Conservation (phyloP, 2,329 filamentous ascomycete genomes). For the Clonostachys rhizophaga region DNA sequence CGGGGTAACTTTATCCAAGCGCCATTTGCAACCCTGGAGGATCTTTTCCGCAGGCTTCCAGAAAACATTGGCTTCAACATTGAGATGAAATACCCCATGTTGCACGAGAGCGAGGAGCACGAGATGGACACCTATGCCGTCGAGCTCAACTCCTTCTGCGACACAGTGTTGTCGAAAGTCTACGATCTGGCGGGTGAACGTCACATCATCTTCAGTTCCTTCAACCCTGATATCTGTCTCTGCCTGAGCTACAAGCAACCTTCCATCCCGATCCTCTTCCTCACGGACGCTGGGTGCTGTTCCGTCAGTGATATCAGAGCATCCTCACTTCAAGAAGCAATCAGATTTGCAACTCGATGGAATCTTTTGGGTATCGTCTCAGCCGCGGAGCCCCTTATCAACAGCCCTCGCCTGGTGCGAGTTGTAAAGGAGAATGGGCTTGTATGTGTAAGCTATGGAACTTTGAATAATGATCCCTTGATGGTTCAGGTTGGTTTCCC, state of each 20-base stretch:
- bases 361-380: constrained; percentile 89
- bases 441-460: constrained; percentile 94
- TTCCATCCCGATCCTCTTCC: constrained; percentile 90
- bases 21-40: constrained; percentile 90
- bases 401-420: constrained; percentile 81
- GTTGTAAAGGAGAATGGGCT: constrained; percentile 93
- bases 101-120: constrained; percentile 89
- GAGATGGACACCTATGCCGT: constrained; percentile 97
- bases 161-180: constrained; percentile 84
- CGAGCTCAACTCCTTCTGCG: constrained; percentile 93
- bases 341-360: constrained; percentile 92
- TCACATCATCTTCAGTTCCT: constrained; percentile 96
- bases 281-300: constrained; percentile 81
- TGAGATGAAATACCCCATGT: constrained; percentile 98
- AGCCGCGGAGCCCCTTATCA: constrained; percentile 81
- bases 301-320: constrained; percentile 85
- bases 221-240: constrained; percentile 95
- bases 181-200: constrained; percentile 78
- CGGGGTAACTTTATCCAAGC: constrained; percentile 93
- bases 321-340: constrained; percentile 88
- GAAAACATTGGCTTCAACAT: constrained; percentile 92
- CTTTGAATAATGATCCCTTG: constrained; percentile 78
- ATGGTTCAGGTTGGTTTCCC: constrained; percentile 72
- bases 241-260: constrained; percentile 96
- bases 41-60: constrained; percentile 83